Evolutionary conservation across 257 asterid species (phyloP), one percentile per base, ranked within the genome.

Genomic region (Cordia subcordata): DNA sequence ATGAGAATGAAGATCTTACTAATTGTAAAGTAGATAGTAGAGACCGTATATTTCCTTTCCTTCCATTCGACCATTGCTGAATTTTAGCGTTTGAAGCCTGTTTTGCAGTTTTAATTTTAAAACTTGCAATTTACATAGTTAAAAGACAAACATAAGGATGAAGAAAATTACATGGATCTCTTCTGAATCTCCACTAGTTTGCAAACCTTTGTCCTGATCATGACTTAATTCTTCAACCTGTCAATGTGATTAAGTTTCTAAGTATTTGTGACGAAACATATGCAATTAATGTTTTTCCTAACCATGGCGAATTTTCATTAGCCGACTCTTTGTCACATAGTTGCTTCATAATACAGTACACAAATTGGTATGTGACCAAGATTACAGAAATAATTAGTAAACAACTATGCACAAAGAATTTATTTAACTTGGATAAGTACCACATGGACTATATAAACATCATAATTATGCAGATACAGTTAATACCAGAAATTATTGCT

Each of bases 31-130:
- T 92, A 39, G 99, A 92, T 5, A 92, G 82, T 68, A 92, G 69
- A 6, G 99, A 88, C 23, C 95, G 95, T 39, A 92, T 92, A 75
- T 92, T 92, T 68, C 97, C 97, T 75, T 88, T 86, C 85, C 90
- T 88, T 62, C 97, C 99, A 11, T 69, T 68, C 54, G 96, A 81
- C 99, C 99, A 88, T 64, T 88, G 91, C 63, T 69, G 75, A 65
- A 92, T 81, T 79, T 86, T 88, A 60, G 85, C 80, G 74, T 88
- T 91, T 59, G 75, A 73, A 72, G 83, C 89, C 97, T 92, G 81
- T 62, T 58, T 55, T 9, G 37, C 16, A 18, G 11, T 62, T 19
- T 13, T 9, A 50, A 18, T 37, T 23, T 20, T 39, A 47, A 15
- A 15, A 14, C 35, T 60, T 40, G 55, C 32, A 51, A 42, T 23